Evolutionary conservation across 1,139 yeast species (phyloP), one percentile per base, ranked within the genome.

Genomic region (Kurtzmaniella quercitrusa): DNA sequence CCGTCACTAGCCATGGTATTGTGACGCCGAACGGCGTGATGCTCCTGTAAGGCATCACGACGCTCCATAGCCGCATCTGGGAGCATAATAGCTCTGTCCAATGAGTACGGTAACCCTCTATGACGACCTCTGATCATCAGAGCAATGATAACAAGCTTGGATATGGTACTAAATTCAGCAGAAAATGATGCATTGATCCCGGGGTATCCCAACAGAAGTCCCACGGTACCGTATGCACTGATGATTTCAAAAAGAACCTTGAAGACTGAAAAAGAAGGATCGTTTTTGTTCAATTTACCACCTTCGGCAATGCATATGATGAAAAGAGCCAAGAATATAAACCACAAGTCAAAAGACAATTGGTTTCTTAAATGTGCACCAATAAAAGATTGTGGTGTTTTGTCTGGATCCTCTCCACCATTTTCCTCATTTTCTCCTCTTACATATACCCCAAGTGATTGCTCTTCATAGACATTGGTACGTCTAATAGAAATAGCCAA

Each of bases 391-490:
- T 53, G 67, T 3, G 77, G 70, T 45, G 62, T 78, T 48, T 57
- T 60, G 29, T 70, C 76, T 7, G 55, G 49, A 5, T 58, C 66
- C 5, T 47, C 45, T 7, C 55, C 58, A 2, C 59, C 61, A 14
- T 54, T 61, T 7, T 58, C 55, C 6, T 66, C 63, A 2, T 64
- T 59, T 19, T 67, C 70, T 12, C 67, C 66, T 37, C 75, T 76
- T 27, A 75, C 68, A 58, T 89, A 91, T 12, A 91, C 79, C 12
- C 98, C 98, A 48, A 93, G 68, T 0, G 96, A 86, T 60, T 90
- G 98, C 58, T 93, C 98, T 60, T 93, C 99, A 64, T 93, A 93
- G 41, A 93, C 99, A 60, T 93, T 93, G 18, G 98, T 93, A 60
- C 97, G 79, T 66, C 99, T 82, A 52, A 93, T 90, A 39, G 97